Conservation (phyloP, 2,329 filamentous ascomycete species). For the Neopestalotiopsis sp. region DNA sequence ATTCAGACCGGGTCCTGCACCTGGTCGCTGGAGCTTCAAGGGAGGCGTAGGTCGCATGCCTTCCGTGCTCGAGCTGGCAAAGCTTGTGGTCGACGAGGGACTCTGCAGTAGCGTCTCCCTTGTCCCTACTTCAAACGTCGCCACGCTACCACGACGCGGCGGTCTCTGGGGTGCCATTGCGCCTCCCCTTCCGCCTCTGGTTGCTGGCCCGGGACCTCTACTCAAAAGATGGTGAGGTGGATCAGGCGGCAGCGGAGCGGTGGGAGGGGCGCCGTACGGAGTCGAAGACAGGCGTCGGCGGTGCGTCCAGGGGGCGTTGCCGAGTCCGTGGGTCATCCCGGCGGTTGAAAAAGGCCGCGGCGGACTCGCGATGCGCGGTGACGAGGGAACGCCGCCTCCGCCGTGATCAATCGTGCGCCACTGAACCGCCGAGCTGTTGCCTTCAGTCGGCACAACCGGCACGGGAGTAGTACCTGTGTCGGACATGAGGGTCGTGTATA, state of each 20-base stretch:
- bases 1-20: background rate
- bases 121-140: conserved; percentile 5
- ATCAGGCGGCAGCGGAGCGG: background rate
- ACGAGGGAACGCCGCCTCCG: conserved; percentile 11
- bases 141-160: conserved; percentile 7
- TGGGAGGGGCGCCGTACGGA: conserved; percentile 21
- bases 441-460: conserved; percentile 17
- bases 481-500: conserved; percentile 5
- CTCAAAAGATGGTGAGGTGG: background rate
- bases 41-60: background rate
- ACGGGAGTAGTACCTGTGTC: background rate
- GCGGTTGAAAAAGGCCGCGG: conserved; percentile 19
- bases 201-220: background rate
- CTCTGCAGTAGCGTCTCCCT: background rate
- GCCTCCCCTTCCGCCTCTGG: background rate
- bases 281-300: conserved; percentile 29
- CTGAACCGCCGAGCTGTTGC: conserved; percentile 28
- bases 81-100: background rate
- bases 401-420: conserved; percentile 22
- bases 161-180: background rate
- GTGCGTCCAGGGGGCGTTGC: conserved; percentile 33
- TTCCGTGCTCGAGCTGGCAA: background rate
- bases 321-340: conserved; percentile 21
- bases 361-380: conserved; percentile 18
- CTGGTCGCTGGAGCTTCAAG: background rate